phyloP scores from a whole-genome alignment of 495 filamentous ascomycete genomes.

The Xylaria grammica region DNA sequence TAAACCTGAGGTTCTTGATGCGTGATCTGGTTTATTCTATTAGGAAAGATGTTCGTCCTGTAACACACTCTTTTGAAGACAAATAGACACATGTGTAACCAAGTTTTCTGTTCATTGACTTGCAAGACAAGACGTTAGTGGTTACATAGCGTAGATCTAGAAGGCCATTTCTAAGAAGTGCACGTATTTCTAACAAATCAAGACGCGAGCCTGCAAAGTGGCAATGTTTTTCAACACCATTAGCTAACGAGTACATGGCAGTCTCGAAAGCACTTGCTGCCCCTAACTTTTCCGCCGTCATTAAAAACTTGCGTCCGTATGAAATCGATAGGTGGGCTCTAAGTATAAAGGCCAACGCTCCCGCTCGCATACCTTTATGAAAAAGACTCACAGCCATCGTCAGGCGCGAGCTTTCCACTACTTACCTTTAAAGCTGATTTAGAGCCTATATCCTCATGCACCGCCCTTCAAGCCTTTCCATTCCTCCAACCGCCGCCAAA shows the following conservation, averaged over 20 bases:
- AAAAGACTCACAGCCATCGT: neutral
- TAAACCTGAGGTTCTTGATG: neutral
- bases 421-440: neutral
- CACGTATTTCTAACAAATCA: neutral
- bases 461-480: neutral
- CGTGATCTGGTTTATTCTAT: neutral
- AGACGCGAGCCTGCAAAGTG: neutral
- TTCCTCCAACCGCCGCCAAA: neutral
- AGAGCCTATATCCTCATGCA: neutral
- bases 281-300: too few species aligned
- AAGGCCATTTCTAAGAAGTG: neutral
- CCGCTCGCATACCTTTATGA: neutral
- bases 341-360: neutral
- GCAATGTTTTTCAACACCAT: neutral
- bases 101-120: neutral
- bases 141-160: neutral
- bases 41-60: neutral
- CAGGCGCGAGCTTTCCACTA: neutral
- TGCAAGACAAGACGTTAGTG: slow-evolving; percentile 2
- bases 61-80: neutral
- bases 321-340: neutral
- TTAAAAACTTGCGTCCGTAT: neutral
- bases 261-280: neutral
- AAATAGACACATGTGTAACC: neutral
- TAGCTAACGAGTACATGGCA: neutral